Evolutionary conservation across 148 eudicot species (phyloP), one percentile per base, ranked within the genome.

Genomic region (Oxyria digyna): DNA sequence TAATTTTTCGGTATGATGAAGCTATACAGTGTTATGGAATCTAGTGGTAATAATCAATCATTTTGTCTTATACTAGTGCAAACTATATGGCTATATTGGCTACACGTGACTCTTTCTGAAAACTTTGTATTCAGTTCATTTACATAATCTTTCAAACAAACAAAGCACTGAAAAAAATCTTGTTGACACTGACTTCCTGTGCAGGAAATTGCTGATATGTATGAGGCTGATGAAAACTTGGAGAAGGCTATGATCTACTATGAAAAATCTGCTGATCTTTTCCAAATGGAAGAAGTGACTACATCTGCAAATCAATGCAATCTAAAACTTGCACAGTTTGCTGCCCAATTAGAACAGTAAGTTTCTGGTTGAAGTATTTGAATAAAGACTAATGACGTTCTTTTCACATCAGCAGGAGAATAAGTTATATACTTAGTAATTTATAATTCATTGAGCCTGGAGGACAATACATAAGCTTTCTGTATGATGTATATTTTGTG

Each of bases 311-410:
- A 83, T 71, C 87, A 83, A 71, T 80, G 84, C 82, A 81, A 49
- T 64, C 79, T 73, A 62, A 83, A 83, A 70, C 42, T 83, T 74
- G 84, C 84, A 4, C 80, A 80, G 55, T 83, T 67, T 74, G 69
- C 87, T 66, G 84, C 87, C 52, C 78, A 80, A 76, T 49, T 83
- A 9, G 82, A 74, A 70, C 80, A 81, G 87, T 83, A 74, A 80
- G 87, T 41, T 13, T 8, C 8, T 35, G 11, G 26, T 8, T 66
- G 42, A 33, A 62, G 18, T 35, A 35, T 18, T 38, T 66, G 62
- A 52, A 8, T 26, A 52, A 23, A 9, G 62, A 24, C 27, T 24
- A 4, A 3, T 49, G 62, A 24, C 24, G 62, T 21, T 10, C 29
- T 24, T 52, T 23, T 52, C 31, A 52, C 62, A 52, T 52, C 13